Evolutionary conservation across 1,284 basidiomycete species (phyloP), one percentile per base, ranked within the genome.

Genomic region (Amylostereum chailletii): DNA sequence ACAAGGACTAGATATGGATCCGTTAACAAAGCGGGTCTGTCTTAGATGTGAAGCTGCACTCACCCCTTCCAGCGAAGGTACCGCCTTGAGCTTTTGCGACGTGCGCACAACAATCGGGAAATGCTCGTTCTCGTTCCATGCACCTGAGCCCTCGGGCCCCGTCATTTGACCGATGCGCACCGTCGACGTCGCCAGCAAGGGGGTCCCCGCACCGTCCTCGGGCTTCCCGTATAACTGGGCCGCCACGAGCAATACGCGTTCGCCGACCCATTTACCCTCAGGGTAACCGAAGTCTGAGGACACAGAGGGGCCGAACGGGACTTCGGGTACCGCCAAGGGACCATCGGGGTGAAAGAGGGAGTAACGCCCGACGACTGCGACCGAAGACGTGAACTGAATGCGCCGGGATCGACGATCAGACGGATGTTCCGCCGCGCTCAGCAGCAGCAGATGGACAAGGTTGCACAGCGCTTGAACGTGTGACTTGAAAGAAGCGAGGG

Each of bases 261-360:
- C 68, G 46, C 65, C 76, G 0, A 86, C 83, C 83, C 83, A 86
- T 64, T 87, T 86, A 50, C 74, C 77, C 68, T 86, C 83, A 1
- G 81, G 79, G 61, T 87, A 87, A 0, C 84, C 84, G 42, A 63
- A 60, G 19, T 60, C 57, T 3, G 57, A 58, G 3, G 59, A 56
- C 27, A 59, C 53, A 1, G 50, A 49, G 2, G 64, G 57, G 27
- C 58, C 60, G 11, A 67, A 53, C 5, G 57, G 51, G 8, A 42
- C 52, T 51, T 69, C 67, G 11, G 64, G 44, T 2, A 56, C 49
- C n/a, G 40, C 36, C 29, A 34, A 19, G 19, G 19, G 19, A 19
- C 19, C 19, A 19, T 19, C 42, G 11, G 45, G 31, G 27, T 49
- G 33, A 27, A 51, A 11, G n/a, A 53, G 45, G 3, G 63, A 61